Evolutionary conservation across 2,329 filamentous ascomycete genomes (phyloP), one percentile per base, ranked within the genome.

Genomic region (Epichloe bromicola): DNA sequence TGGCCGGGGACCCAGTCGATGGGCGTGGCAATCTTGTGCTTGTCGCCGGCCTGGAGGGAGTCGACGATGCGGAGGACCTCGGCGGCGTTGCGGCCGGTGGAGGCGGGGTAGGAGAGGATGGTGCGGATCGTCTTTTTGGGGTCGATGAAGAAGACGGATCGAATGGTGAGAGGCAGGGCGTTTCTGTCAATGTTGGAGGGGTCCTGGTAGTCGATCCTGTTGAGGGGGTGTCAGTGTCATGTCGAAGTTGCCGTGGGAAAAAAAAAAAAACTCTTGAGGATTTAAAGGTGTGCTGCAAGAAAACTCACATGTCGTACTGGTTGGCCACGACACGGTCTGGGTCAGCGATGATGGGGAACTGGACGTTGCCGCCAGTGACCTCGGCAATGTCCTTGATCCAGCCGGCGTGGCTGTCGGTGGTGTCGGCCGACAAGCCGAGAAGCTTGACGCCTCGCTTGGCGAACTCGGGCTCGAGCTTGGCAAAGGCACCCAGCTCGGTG

Each of bases 111-210:
- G 65, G 86, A 83, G 74, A 95, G 85, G 67, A 88, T 94, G 66
- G 90, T 82, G 61, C 90, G 85, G 72, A 95, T 93, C 69, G 85
- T 91, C 83, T 95, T 95, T 70, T 80, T 82, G 57, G 89, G 89
- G 74, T 95, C 89, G 68, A 95, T 93, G 72, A 95, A 77, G 78
- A 94, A 95, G 65, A 95, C 90, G 60, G 86, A 88, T 63, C 90
- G 88, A 72, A 96, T 95, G 61, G 90, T 95, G 73, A 95, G 91
- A 51, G 89, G 88, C 60, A 91, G 86, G 60, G 85, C 85, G 78
- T 88, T 88, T 63, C 77, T 69, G 67, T 89, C 85, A 52, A 89
- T 83, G 71, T 89, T 89, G 73, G 82, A 86, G 61, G 82, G 79
- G 68, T 89, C 86, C 68, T 88, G 84, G 72, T 86, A 78, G 72